Percentiles rank a stretch among this genome's conserved stretches.
These are phyloP conservation scores for Bassia scoparia DNA, from an alignment of 148 eudicot species.

Conservation along the genomic window DNA sequence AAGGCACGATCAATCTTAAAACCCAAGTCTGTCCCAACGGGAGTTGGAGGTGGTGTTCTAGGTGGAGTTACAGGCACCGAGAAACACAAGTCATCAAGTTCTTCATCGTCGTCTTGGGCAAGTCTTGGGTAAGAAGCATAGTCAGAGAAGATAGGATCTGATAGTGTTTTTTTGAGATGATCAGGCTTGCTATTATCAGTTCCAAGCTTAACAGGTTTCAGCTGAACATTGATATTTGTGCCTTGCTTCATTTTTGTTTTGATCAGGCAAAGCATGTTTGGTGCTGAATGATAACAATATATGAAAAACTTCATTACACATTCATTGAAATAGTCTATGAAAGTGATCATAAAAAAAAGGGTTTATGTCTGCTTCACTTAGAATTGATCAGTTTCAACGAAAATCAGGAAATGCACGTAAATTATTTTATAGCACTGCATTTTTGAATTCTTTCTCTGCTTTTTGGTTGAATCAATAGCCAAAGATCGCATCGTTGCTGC, in stretches of 20 bases:
- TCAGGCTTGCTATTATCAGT: neutral
- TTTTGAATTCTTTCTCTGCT: neutral
- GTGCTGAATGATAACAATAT: neutral
- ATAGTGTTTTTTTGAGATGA: neutral
- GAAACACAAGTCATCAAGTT: neutral
- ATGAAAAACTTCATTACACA: neutral
- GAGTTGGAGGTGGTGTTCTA: constrained; percentile 25
- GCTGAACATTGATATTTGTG: neutral
- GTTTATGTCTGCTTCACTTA: neutral
- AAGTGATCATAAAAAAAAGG: neutral
- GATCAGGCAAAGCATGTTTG: neutral
- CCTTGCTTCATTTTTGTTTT: constrained; percentile 16
- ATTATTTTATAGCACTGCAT: neutral
- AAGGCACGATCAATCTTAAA: constrained; percentile 12
- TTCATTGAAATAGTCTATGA: neutral
- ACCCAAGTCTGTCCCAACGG: neutral
- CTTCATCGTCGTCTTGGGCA: constrained; percentile 18
- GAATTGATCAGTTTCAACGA: neutral
- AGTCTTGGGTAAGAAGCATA: constrained; percentile 10
- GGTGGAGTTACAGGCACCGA: neutral
- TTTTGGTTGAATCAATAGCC: neutral
- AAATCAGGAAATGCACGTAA: neutral
- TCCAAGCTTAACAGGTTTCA: constrained; percentile 5
- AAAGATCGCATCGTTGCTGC: neutral
- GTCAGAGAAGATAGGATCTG: neutral